Percentiles rank a stretch among this genome's conserved stretches.
Evolutionary conservation across 2,329 filamentous ascomycete species (phyloP).

Genomic region (Zasmidium angulare): DNA sequence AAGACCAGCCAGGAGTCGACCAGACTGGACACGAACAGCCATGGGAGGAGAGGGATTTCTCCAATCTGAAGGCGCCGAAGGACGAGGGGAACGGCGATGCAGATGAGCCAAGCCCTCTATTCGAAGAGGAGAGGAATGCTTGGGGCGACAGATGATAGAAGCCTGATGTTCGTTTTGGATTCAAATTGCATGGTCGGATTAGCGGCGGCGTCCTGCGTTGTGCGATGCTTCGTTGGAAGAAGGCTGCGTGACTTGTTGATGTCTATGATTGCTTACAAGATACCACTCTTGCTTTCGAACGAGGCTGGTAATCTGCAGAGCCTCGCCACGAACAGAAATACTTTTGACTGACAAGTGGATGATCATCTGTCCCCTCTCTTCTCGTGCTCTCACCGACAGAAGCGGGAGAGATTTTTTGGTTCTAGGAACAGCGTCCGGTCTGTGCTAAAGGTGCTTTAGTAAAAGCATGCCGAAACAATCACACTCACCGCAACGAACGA

Average conservation of each 20-base stretch:
- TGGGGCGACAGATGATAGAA: conserved; percentile 18
- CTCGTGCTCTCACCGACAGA: background rate
- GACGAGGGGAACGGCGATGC: background rate
- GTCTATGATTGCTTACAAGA: conserved; percentile 1
- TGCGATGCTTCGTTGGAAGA: conserved; percentile 1
- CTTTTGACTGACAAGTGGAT: background rate
- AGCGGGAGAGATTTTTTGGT: background rate
- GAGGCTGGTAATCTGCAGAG: no score
- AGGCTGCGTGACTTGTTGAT: background rate
- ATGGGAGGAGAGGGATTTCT: conserved; percentile 32
- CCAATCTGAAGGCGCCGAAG: background rate
- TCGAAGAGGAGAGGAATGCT: conserved; percentile 30
- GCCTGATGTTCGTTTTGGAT: background rate
- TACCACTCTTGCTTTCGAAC: background rate
- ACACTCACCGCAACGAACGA: background rate
- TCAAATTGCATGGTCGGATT: background rate
- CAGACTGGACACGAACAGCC: conserved; percentile 29
- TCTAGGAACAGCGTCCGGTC: background rate
- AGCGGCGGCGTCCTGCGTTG: conserved; percentile 7
- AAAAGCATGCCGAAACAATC: background rate
- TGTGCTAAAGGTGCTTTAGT: background rate
- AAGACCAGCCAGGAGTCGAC: conserved; percentile 23
- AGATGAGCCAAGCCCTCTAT: conserved; percentile 21
- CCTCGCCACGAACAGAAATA: background rate
- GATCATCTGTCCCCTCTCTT: background rate